A percentile compares a stretch with the other conserved stretches of the same genome.
Evolutionary conservation across 768 basidiomycete species (phyloP).

Genomic region (Glaciozyma martinii): DNA sequence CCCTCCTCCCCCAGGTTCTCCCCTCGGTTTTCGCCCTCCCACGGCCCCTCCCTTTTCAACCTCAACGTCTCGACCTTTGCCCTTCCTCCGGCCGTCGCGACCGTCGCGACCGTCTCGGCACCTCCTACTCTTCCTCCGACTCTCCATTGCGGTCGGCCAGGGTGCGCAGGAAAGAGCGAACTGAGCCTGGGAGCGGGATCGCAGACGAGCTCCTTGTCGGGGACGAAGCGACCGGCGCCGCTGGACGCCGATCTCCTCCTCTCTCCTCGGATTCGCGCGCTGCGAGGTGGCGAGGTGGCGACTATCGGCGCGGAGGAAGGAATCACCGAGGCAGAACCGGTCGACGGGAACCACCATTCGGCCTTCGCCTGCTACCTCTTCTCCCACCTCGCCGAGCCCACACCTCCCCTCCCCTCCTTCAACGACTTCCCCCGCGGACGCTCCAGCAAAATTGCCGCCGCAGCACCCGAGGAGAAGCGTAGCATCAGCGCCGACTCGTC

Average conservation of each 20-base stretch:
- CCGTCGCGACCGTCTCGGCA: too few relatives aligned
- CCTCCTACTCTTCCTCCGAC: not conserved
- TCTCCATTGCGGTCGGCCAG: not conserved
- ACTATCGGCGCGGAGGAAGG: not conserved
- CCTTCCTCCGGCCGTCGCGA: not conserved
- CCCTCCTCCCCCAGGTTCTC: not conserved
- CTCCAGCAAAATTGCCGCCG: not conserved
- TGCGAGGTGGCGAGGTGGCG: not conserved
- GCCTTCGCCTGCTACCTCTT: constrained; percentile 30
- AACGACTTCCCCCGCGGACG: constrained; percentile 8
- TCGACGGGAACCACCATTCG: constrained; percentile 16
- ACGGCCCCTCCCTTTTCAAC: not conserved
- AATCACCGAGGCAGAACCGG: not conserved
- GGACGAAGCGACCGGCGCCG: not conserved
- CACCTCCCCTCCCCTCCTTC: not conserved
- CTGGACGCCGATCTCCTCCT: constrained; percentile 13
- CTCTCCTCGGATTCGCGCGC: constrained; percentile 16
- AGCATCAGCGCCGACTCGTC: not conserved
- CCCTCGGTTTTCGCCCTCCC: not conserved
- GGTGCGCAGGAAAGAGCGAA: too few relatives aligned
- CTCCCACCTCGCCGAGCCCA: constrained; percentile 15
- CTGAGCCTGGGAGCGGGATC: too few relatives aligned
- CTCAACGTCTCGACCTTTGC: constrained; percentile 13
- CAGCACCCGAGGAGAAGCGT: not conserved
- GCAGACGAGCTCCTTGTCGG: too few relatives aligned